phyloP scores from a whole-genome alignment of 2,329 filamentous ascomycete genomes.

The Stromatinia cepivora region DNA sequence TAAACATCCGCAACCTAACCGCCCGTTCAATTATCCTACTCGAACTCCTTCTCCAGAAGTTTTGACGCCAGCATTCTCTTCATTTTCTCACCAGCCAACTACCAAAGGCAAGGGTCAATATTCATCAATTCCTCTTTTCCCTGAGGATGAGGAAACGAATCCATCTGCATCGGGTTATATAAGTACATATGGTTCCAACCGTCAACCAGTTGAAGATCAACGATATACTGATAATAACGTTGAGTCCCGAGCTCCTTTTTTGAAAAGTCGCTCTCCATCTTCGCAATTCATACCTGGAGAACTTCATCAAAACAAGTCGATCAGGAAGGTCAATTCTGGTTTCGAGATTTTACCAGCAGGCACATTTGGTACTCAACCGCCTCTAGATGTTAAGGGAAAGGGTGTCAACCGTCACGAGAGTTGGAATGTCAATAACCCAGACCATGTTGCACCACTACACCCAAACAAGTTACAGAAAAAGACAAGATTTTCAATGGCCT shows the following conservation, averaged over 20 bases:
- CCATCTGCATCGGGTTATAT: slow-evolving; percentile 30
- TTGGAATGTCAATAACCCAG: slow-evolving; percentile 27
- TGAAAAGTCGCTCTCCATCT: slow-evolving; percentile 29
- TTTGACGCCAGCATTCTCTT: background rate
- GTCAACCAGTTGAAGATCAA: background rate
- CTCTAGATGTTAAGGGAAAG: slow-evolving; percentile 26
- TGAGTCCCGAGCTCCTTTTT: slow-evolving; percentile 24
- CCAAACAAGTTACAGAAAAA: slow-evolving; percentile 22
- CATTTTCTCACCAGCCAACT: slow-evolving; percentile 11
- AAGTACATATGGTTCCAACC: slow-evolving; percentile 16
- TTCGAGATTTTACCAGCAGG: slow-evolving; percentile 47
- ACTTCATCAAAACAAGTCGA: slow-evolving; percentile 42
- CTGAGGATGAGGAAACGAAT: slow-evolving; percentile 28
- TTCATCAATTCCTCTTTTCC: slow-evolving; percentile 29
- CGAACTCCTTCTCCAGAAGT: slow-evolving; percentile 24
- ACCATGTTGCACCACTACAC: slow-evolving; percentile 23
- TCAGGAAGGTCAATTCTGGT: slow-evolving; percentile 44
- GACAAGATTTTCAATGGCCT: slow-evolving; percentile 1
- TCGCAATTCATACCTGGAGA: slow-evolving; percentile 43
- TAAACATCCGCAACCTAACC: slow-evolving; percentile 15
- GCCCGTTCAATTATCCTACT: slow-evolving; percentile 19
- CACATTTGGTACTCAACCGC: slow-evolving; percentile 39
- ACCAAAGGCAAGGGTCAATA: slow-evolving; percentile 30
- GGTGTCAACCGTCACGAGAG: slow-evolving; percentile 23
- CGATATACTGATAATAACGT: slow-evolving; percentile 6